Base-by-base conservation (phyloP, 1,139 yeast genomes). In the Hansenula sp. region DNA sequence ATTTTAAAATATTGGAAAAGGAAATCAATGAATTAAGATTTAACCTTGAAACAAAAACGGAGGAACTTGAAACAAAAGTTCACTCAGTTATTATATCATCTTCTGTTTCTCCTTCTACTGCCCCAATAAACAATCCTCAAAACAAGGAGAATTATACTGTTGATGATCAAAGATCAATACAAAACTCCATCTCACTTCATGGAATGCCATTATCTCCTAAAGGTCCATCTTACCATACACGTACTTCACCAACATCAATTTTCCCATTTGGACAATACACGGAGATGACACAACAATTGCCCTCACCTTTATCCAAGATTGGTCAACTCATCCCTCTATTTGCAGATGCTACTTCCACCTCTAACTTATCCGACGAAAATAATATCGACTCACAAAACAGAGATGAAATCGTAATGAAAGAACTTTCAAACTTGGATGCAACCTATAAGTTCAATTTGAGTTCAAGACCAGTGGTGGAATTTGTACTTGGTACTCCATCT, bases 1-100 rank as follows among this genome's bases (percentile, higher is more conserved):
- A 50, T 21, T 50, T 47, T 38, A 51, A 49, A 43, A 47, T 50
- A 9, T 38, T 53, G 15, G 55, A 51, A 33, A 47, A 45, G 33
- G 57, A 53, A 40, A 44, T 53, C 18, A 47, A 49, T 21, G 48
- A 47, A 19, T 34, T 50, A 17, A 48, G 41, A 25, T 12, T 6
- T 17, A 44, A 42, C n/a, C 16, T 50, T 1, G 38, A 45, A 2
- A 12, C 25, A 5, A 47, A 40, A 28, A 38, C 40, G 1, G 13
- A 28, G 15, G 50, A 47, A 3, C n/a, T 45, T 25, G 52, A 51
- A 2, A 11, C 12, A 12, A 40, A 42, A 15, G 31, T 41, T 13
- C 28, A 19, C 10, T 3, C 25, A 8, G 17, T 34, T 12, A 13
- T 32, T 8, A 32, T 25, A 4, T 10, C 40, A 13, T 15, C 21